Percentiles rank a stretch among this genome's conserved stretches.
Conservation (phyloP, 352 stramenopile species). For the Globisporangium orthogonon region DNA sequence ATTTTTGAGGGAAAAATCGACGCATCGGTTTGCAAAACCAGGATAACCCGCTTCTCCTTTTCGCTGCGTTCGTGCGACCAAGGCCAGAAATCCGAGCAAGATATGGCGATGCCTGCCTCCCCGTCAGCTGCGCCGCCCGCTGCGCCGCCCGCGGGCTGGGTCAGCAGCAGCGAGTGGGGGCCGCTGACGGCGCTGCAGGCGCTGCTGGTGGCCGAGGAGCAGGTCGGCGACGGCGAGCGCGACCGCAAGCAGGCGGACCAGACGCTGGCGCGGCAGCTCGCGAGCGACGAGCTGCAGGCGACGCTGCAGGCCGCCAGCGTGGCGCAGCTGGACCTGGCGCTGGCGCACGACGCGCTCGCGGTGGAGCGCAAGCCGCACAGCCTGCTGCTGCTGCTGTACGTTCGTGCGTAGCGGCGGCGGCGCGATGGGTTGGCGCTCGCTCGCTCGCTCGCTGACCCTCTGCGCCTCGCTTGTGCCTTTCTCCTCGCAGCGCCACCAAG, state of each 20-base stretch:
- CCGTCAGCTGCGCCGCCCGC: not conserved
- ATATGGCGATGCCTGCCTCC: not conserved
- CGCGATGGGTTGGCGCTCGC: not conserved
- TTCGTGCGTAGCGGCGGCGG: not conserved
- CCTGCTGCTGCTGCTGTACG: conserved; percentile 43
- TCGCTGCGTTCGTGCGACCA: no score
- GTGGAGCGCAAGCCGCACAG: conserved; percentile 44
- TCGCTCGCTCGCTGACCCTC: not conserved
- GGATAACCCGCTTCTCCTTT: no score
- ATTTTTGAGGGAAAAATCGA: not conserved
- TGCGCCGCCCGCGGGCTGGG: not conserved
- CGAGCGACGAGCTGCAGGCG: conserved; percentile 31
- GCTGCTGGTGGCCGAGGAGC: conserved; percentile 32
- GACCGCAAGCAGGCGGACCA: conserved; percentile 46
- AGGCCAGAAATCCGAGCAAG: not conserved
- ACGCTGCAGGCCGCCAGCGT: conserved; percentile 47
- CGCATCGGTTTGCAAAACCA: not conserved
- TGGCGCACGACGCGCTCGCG: conserved; percentile 42
- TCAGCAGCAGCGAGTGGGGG: conserved; percentile 25
- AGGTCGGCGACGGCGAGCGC: conserved; percentile 23
- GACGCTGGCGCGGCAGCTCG: conserved; percentile 32
- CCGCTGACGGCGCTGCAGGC: conserved; percentile 42
- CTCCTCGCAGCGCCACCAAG: conserved; percentile 31
- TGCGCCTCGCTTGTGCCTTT: not conserved
- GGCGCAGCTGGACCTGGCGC: conserved; percentile 47